Conservation (phyloP, 2,329 filamentous ascomycete genomes). For the Epichloe festucae region DNA sequence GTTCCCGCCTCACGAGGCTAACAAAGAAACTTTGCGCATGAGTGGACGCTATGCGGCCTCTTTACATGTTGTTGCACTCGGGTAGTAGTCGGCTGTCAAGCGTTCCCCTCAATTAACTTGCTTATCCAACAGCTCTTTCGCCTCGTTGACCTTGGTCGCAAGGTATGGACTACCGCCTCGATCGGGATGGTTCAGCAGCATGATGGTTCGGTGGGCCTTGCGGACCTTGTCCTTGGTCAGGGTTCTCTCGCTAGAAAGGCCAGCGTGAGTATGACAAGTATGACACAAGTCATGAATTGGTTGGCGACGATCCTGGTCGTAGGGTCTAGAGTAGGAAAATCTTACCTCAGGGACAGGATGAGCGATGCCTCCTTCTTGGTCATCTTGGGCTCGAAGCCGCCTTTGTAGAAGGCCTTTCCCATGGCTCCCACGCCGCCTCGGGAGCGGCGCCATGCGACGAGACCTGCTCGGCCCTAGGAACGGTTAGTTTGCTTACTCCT, state of each 20-base stretch:
- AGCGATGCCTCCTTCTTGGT: slow-evolving; percentile 80
- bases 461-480: slow-evolving; percentile 71
- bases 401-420: slow-evolving; percentile 93
- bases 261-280: not conserved
- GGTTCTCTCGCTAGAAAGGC: slow-evolving; percentile 60
- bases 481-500: not conserved
- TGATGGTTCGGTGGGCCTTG: slow-evolving; percentile 88
- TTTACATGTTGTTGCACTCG: too few species aligned
- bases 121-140: slow-evolving; percentile 92
- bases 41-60: too few species aligned
- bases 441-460: slow-evolving; percentile 77
- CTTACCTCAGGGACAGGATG: slow-evolving; percentile 80
- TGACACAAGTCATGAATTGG: too few species aligned
- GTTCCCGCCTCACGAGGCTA: too few species aligned
- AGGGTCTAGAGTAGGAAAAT: not conserved
- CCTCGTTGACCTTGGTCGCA: slow-evolving; percentile 96
- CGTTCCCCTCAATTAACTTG: slow-evolving; percentile 11
- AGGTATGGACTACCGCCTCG: slow-evolving; percentile 92
- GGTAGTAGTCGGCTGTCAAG: not conserved
- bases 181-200: slow-evolving; percentile 97
- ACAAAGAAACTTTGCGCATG: too few species aligned
- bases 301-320: too few species aligned
- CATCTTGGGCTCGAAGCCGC: slow-evolving; percentile 95
- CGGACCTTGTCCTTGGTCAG: slow-evolving; percentile 87
- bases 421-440: slow-evolving; percentile 65